Base-by-base conservation (phyloP, 2,329 filamentous ascomycete species). In the Exophiala lecanii-corni region DNA sequence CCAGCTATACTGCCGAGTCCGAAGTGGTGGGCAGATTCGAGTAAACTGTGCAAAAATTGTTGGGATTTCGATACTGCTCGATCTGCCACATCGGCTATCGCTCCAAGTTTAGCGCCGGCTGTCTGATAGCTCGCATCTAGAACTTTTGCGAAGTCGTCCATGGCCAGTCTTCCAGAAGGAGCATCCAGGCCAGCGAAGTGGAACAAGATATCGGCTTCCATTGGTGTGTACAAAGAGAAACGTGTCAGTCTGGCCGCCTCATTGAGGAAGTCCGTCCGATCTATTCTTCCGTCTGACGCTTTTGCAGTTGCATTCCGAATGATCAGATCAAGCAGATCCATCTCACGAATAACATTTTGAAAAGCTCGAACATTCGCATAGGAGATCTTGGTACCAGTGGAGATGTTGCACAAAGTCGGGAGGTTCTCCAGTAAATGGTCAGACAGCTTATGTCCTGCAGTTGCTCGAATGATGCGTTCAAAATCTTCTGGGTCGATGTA, bases 141-240 rank as follows among this genome's bases (percentile, higher is more conserved):
- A 16, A 98, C 92, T 68, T 95, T 95, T 57, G 87, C 81, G 62
- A 98, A 98, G 67, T 97, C 89, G 48, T 71, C 69, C 33, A 95
- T 73, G 21, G 85, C 79, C 1, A 98, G 79, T 37, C 88, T 79
- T 15, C 89, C 92, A 1, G 89, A 91, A 2, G 88, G 85, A 57
- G 92, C 84, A 61, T 96, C 88, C 41, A 97, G 75, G 50, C 89
- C 87, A 48, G 92, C 92, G 65, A 98, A 98, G 70, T 97, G 92
- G 75, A 98, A 98, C 30, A 98, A 79, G 51, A 98, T 95, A 61
- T 98, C 92, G 30, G 91, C 89, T 68, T 98, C 92, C 89, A 97
- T 96, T 9, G 92, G 92, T 0, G 92, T 97, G 68, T 97, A 96
- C 25, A 94, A 79, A 9, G 89, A 94, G 73, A 96, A 98, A 51